A percentile compares a stretch with the other conserved stretches of the same genome.
Evolutionary conservation across 2,329 filamentous ascomycete species (phyloP).

Genomic region (Xylariales sp.): DNA sequence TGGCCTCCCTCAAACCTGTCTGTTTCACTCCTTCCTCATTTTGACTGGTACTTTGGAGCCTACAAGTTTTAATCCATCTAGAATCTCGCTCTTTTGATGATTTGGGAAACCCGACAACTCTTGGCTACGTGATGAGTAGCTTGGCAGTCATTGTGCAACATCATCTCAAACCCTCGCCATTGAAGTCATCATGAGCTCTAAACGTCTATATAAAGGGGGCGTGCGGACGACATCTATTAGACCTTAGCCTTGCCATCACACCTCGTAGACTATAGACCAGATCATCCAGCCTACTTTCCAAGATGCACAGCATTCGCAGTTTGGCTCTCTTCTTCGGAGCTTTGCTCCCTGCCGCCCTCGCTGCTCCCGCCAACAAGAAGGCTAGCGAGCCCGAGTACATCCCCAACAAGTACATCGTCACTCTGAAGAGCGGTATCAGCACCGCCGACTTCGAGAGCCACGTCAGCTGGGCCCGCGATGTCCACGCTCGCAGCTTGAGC

Average conservation of each 20-base stretch:
- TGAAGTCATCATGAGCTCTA: conserved; percentile 13
- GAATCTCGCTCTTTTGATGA: conserved; percentile 30
- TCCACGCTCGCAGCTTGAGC: conserved; percentile 53
- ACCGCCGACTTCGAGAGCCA: conserved; percentile 51
- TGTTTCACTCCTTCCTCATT: conserved; percentile 45
- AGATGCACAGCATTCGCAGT: conserved; percentile 47
- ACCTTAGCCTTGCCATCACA: conserved; percentile 17
- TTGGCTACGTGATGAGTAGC: conserved; percentile 35
- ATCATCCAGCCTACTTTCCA: conserved; percentile 17
- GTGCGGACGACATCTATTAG: conserved; percentile 5
- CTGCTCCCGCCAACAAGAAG: conserved; percentile 44
- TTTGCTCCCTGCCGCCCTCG: conserved; percentile 47
- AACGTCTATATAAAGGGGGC: conserved; percentile 33
- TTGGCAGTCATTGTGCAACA: conserved; percentile 37
- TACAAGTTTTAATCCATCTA: conserved; percentile 24
- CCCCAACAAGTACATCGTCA: conserved; percentile 51
- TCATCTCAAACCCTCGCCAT: conserved; percentile 10
- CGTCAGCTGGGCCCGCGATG: conserved; percentile 50
- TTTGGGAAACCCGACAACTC: conserved; percentile 40
- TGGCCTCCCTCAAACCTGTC: conserved; percentile 14
- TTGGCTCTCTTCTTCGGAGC: conserved; percentile 49
- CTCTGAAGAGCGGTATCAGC: conserved; percentile 48
- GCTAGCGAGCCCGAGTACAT: conserved; percentile 41
- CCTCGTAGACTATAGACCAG: conserved; percentile 21
- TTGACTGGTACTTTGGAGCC: conserved; percentile 35